A percentile compares a stretch with the other conserved stretches of the same genome.
Evolutionary conservation across 2,329 filamentous ascomycete species (phyloP).

Genomic region (Colletotrichum echinochloae): DNA sequence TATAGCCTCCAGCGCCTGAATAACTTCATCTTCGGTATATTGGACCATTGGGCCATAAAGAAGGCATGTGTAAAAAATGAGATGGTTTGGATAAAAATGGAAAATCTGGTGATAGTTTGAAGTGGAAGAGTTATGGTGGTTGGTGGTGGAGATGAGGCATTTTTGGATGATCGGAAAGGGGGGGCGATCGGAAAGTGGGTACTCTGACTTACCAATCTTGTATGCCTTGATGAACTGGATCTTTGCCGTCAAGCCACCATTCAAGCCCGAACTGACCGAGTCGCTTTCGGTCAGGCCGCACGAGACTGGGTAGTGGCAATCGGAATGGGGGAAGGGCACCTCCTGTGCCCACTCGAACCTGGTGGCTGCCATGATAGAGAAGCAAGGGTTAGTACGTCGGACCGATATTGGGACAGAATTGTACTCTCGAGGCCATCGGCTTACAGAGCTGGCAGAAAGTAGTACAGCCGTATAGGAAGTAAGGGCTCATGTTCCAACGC

Average conservation of each 20-base stretch:
- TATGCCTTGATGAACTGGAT: conserved; percentile 29
- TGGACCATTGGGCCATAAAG: too few relatives aligned
- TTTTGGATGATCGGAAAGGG: too few relatives aligned
- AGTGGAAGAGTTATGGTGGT: too few relatives aligned
- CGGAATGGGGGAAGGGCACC: conserved; percentile 52
- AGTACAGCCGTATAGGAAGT: neutral
- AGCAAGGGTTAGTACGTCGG: neutral
- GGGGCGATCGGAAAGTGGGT: too few relatives aligned
- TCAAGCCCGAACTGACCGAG: conserved; percentile 47
- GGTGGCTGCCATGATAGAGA: conserved; percentile 2
- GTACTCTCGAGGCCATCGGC: neutral
- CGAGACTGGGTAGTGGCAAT: conserved; percentile 49
- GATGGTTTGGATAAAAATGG: too few relatives aligned
- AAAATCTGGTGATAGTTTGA: too few relatives aligned
- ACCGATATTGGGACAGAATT: neutral
- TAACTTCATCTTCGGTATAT: too few relatives aligned
- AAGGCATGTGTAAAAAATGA: too few relatives aligned
- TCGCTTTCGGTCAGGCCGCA: conserved; percentile 45
- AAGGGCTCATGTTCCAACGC: neutral
- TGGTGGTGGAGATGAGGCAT: too few relatives aligned
- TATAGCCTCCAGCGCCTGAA: too few relatives aligned
- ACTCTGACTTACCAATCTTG: conserved; percentile 47
- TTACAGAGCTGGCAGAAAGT: neutral
- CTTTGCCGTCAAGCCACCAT: conserved; percentile 50
- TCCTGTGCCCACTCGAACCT: conserved; percentile 48